Base-by-base conservation (phyloP, 192 early-diverging fungal species). In the Chytriomyces hyalinus region DNA sequence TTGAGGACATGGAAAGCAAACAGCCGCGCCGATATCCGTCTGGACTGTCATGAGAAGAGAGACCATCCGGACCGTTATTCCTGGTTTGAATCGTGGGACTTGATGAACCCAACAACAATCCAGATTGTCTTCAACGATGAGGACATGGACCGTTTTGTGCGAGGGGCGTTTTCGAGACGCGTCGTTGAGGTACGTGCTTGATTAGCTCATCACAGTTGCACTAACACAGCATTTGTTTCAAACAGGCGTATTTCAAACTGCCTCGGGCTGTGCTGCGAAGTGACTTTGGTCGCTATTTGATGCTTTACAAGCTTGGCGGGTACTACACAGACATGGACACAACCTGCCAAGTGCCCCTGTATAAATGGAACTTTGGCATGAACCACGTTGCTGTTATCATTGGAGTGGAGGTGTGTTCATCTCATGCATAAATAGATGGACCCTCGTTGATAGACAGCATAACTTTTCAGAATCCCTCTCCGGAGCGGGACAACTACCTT, bases 321-420 rank as follows among this genome's bases (percentile, higher is more conserved):
- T 70, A 72, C 46, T 83, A 82, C 49, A 49, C 48, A 36, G 82
- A 83, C 57, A 62, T 79, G 65, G 82, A 83, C 53, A 82, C 82
- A 9, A 49, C 36, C 22, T 71, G 70, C 45, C n/a, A 61, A 15
- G 59, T 65, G 20, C 77, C 82, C 10, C 36, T 83, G 13, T 61
- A 65, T 61, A 53, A 83, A 22, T 83, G 82, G 82, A 53, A 65
- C 59, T 45, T 65, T 6, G 57, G 70, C 6, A 17, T 70, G 8
- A 6, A 66, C 9, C 43, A 65, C 15, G 65, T 45, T 26, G 50
- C 71, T 43, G 49, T 80, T 9, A 80, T 80, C 24, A 67, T 80
- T 45, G 78, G 70, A 3, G 78, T 80, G 1, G 78, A 80, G 65
- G 70, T 75, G 17, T 28, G 47, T 24, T 3, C 9, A 47, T 45